Percentiles rank a stretch among this genome's conserved stretches.
phyloP scores from a whole-genome alignment of 495 filamentous ascomycete genomes.

The Alectoria sarmentosa region DNA sequence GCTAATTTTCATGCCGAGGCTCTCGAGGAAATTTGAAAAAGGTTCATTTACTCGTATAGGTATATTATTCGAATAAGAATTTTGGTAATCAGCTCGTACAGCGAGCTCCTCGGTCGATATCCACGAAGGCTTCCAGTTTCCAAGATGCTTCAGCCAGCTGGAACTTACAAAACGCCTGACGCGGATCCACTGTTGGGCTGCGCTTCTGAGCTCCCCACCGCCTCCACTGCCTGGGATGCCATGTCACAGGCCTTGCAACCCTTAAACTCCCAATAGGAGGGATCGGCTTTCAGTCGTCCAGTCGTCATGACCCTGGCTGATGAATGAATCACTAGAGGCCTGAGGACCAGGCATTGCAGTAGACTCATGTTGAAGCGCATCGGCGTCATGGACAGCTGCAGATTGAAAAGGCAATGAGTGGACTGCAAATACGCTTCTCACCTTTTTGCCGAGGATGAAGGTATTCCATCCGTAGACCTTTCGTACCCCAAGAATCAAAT shows the following conservation, averaged over 20 bases:
- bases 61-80: too few relatives aligned
- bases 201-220: background rate
- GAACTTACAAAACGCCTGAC: too few relatives aligned
- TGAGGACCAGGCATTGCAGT: background rate
- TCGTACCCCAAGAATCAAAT: background rate
- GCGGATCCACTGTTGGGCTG: too few relatives aligned
- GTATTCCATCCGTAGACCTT: background rate
- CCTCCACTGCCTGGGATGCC: too few relatives aligned
- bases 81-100: too few relatives aligned
- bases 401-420: background rate
- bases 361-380: background rate
- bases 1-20: too few relatives aligned
- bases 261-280: background rate
- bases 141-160: too few relatives aligned
- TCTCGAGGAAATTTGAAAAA: too few relatives aligned
- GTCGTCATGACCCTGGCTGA: background rate
- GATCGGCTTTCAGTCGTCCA: too few relatives aligned
- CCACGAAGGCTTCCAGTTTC: too few relatives aligned
- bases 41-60: too few relatives aligned
- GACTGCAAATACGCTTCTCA: background rate
- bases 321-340: background rate
- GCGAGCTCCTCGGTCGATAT: too few relatives aligned
- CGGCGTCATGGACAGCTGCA: background rate
- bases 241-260: background rate
- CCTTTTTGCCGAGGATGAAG: slow-evolving; percentile 1